Evolutionary conservation across 2,329 filamentous ascomycete species (phyloP), one percentile per base, ranked within the genome.

Genomic region (Blastomyces parvus): DNA sequence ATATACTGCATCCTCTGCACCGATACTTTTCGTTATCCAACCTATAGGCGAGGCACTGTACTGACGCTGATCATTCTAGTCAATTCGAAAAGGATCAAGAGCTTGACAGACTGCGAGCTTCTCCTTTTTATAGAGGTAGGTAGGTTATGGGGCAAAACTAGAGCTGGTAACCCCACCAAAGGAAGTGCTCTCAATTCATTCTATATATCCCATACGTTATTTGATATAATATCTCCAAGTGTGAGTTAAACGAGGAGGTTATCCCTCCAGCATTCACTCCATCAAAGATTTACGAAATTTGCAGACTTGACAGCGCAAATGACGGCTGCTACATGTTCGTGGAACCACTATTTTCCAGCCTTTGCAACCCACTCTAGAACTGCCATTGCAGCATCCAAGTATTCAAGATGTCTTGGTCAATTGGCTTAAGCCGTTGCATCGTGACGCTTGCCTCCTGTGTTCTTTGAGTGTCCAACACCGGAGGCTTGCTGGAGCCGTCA

Each of bases 351-450:
- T 19, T 57, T 3, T 57, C n/a, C 55, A 55, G n/a, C 3, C 13
- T 40, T 25, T 25, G 5, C 36, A 55, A 27, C 33, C 25, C 19
- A 40, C 38, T 7, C 56, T 38, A 63, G 22, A 63, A 63, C 14
- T 2, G 11, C 62, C 62, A 63, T 56, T 63, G 62, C 38, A 46
- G 17, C 62, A 63, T 59, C 62, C 62, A 84, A 53, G 78, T 77
- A 60, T 67, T 71, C 76, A 83, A 77, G 71, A 83, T 61, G 38
- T 76, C 73, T 1, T 72, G 69, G 9, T 76, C 80, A 25, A 84
- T 71, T 0, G 78, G 72, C 25, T 71, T 70, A 63, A 80, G 72
- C 5, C 68, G 66, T 22, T 72, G 72, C 75, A 81, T 77, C 1
- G 80, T 79, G 60, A 70, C 68, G 64, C 81, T 82, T 9, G 71